Evolutionary conservation across 331 rosid genomes (phyloP), one percentile per base, ranked within the genome.

Genomic region (Acacia concinna): DNA sequence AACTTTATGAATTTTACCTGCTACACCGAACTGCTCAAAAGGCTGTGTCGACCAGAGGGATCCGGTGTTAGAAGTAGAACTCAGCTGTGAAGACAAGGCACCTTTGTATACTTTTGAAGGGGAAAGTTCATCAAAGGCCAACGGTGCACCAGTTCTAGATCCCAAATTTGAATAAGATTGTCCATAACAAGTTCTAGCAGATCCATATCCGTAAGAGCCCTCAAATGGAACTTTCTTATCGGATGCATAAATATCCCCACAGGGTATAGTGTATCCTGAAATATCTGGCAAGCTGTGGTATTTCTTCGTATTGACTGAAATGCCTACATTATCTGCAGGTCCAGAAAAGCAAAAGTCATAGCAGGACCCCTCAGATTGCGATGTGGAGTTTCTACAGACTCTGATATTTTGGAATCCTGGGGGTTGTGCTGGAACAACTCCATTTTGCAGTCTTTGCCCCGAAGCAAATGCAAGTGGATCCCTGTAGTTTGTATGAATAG

Each of bases 41-140:
- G 99, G 99, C 81, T 91, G 99, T 68, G 85, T 87, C 64, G 89
- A 87, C 98, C 98, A 96, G 78, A 96, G 93, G 66, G 98, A 91
- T 78, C 92, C 90, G 52, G 92, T 56, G 47, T 81, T 87, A 27
- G 78, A 85, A 86, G 81, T 85, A 63, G 96, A 76, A 88, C 81
- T 86, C 81, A 88, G 54, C 63, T 82, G 97, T 6, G 92, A 86
- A 41, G 97, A 79, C 27, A 88, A 78, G 70, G 82, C 91, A 69
- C 60, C 85, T n/a, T 79, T 14, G 71, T 88, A 91, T 20, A 62
- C 92, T 51, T 68, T 84, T 59, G 97, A 85, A 14, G 91, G 94
- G 79, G 98, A 91, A 78, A 88, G 81, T 73, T 83, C 90, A 89
- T 96, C 97, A 80, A 91, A 96, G 78, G 94, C 90, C 81, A 89